phyloP scores from a whole-genome alignment of 2,329 filamentous ascomycete species.

The Pseudocercospora vitis region DNA sequence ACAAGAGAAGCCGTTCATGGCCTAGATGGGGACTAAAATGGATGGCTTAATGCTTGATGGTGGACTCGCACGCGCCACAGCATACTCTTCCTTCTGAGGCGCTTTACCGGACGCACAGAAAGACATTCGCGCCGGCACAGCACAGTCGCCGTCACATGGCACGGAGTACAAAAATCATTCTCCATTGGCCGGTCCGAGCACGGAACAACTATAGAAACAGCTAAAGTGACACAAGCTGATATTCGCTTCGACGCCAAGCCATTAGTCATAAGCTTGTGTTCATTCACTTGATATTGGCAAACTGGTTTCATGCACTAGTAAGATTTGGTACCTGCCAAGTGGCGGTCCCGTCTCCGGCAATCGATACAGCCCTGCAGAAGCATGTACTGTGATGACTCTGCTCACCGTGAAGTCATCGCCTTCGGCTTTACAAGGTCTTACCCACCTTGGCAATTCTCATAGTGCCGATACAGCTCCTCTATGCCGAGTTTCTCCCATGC shows the following conservation, averaged over 20 bases:
- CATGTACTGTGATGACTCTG: no score
- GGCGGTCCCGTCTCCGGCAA: no score
- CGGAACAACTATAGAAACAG: background rate
- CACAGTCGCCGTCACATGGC: background rate
- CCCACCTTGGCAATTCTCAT: background rate
- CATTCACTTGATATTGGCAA: background rate
- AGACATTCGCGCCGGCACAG: background rate
- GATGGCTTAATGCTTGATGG: no score
- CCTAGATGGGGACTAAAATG: no score
- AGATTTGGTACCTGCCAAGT: no score
- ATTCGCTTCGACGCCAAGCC: background rate
- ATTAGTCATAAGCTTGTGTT: conserved; percentile 1
- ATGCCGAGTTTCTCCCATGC: background rate
- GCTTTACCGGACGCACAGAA: background rate
- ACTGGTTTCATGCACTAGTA: no score
- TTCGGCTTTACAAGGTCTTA: no score
- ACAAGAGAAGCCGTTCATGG: background rate
- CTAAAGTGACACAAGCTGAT: background rate
- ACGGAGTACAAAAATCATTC: background rate
- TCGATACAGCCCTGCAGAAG: no score
- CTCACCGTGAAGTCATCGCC: no score
- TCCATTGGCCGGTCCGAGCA: background rate
- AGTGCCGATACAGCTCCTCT: background rate
- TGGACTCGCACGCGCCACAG: no score
- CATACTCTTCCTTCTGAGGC: background rate